Conservation (phyloP, 2,329 filamentous ascomycete genomes). For the Talaromyces sp. region DNA sequence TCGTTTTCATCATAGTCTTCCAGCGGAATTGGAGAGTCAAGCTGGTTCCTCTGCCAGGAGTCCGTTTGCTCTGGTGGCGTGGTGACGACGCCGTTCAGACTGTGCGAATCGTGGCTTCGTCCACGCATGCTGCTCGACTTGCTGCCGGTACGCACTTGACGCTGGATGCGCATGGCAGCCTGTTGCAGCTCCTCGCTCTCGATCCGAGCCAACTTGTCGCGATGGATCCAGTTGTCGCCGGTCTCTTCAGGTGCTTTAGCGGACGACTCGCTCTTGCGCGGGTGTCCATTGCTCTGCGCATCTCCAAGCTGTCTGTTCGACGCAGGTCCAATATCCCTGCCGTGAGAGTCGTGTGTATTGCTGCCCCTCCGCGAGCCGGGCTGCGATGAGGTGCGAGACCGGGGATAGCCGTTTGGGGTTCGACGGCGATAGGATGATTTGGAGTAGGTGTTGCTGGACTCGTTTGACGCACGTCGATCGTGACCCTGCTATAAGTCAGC, state of each 20-base stretch:
- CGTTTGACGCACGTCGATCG: slow-evolving; percentile 29
- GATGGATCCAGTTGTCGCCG: slow-evolving; percentile 43
- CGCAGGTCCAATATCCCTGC: slow-evolving; percentile 19
- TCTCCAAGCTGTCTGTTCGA: slow-evolving; percentile 22
- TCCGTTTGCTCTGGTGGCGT: slow-evolving; percentile 26
- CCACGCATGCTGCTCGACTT: slow-evolving; percentile 30
- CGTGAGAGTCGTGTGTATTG: slow-evolving; percentile 21
- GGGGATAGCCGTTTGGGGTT: slow-evolving; percentile 23
- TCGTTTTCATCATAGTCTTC: slow-evolving; percentile 34
- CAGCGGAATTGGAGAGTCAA: slow-evolving; percentile 28
- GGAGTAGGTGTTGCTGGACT: slow-evolving; percentile 24
- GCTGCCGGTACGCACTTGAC: slow-evolving; percentile 29
- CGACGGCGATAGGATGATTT: slow-evolving; percentile 24
- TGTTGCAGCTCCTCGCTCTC: slow-evolving; percentile 48
- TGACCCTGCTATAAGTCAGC: slow-evolving; percentile 1
- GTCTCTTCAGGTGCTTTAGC: neutral
- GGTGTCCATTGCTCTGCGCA: slow-evolving; percentile 14
- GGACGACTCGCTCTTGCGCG: slow-evolving; percentile 12
- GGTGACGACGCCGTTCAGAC: slow-evolving; percentile 20
- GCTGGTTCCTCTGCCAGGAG: slow-evolving; percentile 26
- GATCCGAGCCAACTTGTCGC: slow-evolving; percentile 46
- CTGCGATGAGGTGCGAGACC: slow-evolving; percentile 31
- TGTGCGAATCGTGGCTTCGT: slow-evolving; percentile 32
- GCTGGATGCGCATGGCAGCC: slow-evolving; percentile 39
- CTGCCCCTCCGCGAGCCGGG: slow-evolving; percentile 10